Percentiles rank a stretch among this genome's conserved stretches.
These are phyloP conservation scores for Lipomyces orientalis DNA, from an alignment of 805 yeast species.

Conservation along the genomic window DNA sequence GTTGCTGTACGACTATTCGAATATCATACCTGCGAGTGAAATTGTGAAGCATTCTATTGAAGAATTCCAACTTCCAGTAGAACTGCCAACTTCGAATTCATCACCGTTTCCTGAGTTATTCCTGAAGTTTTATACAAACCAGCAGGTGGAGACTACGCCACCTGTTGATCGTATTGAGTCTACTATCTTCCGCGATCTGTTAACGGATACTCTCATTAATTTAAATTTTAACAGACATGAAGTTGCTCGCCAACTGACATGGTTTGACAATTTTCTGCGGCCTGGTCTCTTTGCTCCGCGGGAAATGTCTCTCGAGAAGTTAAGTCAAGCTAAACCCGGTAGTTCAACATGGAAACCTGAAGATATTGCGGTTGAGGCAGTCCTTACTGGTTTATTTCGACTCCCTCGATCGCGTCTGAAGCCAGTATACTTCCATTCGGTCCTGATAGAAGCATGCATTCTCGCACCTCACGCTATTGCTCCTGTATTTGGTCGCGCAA, in stretches of 20 bases:
- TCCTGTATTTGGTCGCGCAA: slow-evolving; percentile 91
- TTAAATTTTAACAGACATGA: slow-evolving; percentile 89
- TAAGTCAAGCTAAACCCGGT: slow-evolving; percentile 51
- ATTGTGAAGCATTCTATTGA: slow-evolving; percentile 14
- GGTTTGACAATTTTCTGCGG: slow-evolving; percentile 73
- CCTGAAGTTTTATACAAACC: slow-evolving; percentile 58
- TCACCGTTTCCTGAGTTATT: slow-evolving; percentile 57
- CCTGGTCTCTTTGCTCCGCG: slow-evolving; percentile 69
- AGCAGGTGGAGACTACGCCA: slow-evolving; percentile 69
- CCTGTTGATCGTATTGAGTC: slow-evolving; percentile 57
- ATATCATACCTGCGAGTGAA: slow-evolving; percentile 36
- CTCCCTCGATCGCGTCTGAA: slow-evolving; percentile 72
- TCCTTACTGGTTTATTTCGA: slow-evolving; percentile 75
- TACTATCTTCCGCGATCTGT: slow-evolving; percentile 73
- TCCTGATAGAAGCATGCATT: slow-evolving; percentile 84
- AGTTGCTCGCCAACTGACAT: slow-evolving; percentile 80
- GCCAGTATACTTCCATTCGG: slow-evolving; percentile 79
- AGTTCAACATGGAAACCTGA: slow-evolving; percentile 86
- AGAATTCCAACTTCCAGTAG: slow-evolving; percentile 43
- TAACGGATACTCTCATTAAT: slow-evolving; percentile 74
- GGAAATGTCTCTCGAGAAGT: slow-evolving; percentile 77
- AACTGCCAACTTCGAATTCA: background rate
- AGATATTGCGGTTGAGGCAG: slow-evolving; percentile 83
- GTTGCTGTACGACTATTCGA: slow-evolving; percentile 45
- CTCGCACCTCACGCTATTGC: slow-evolving; percentile 84